Evolutionary conservation across 108 stramenopile species (phyloP).

Genomic region (Nitzschia inconspicua): DNA sequence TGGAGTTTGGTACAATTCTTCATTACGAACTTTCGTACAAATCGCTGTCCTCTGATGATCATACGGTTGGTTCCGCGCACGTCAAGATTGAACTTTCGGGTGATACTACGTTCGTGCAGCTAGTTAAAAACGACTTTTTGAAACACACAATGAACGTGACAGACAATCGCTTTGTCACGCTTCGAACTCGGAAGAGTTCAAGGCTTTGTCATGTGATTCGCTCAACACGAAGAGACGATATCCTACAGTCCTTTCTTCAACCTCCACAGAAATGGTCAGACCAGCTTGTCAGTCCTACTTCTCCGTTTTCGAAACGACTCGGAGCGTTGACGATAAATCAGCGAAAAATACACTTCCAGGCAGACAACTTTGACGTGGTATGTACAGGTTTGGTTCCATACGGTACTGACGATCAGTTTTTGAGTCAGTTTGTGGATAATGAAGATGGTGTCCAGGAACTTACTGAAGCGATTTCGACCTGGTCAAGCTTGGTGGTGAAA

Average conservation of each 20-base stretch:
- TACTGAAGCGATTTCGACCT: constrained; percentile 37
- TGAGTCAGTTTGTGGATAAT: constrained; percentile 51
- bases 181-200: constrained; percentile 44
- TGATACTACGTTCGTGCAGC: constrained; percentile 51
- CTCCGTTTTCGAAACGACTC: constrained; percentile 53
- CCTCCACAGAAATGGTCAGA: constrained; percentile 50
- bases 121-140: constrained; percentile 64
- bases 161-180: constrained; percentile 18
- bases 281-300: constrained; percentile 33
- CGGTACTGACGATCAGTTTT: constrained; percentile 34
- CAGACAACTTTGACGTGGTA: constrained; percentile 66
- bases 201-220: constrained; percentile 56
- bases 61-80: constrained; percentile 67
- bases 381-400: constrained; percentile 39
- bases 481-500: constrained; percentile 58
- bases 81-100: constrained; percentile 79
- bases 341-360: constrained; percentile 62
- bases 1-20: constrained; percentile 53
- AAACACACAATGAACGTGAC: constrained; percentile 15
- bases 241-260: constrained; percentile 57
- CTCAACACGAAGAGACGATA: constrained; percentile 67
- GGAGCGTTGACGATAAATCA: constrained; percentile 45
- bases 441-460: constrained; percentile 61
- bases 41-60: constrained; percentile 48
- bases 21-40: constrained; percentile 80